phyloP scores from a whole-genome alignment of 805 yeast genomes.

The Pichia eremophila region DNA sequence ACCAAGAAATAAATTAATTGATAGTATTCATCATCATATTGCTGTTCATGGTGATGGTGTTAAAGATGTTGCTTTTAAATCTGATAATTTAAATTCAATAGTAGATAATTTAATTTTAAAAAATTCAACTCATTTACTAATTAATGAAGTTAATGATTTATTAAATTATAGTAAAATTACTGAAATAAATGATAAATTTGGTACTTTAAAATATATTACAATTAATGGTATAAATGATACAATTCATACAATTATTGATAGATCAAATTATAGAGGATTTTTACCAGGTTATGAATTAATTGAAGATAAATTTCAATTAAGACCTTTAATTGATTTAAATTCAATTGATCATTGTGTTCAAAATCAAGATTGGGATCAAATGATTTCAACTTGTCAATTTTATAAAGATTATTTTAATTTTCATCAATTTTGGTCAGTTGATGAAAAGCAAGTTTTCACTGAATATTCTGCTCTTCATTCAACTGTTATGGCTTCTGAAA shows the following conservation, averaged over 20 bases:
- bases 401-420: slow-evolving; percentile 63
- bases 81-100: slow-evolving; percentile 31
- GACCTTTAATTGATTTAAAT: slow-evolving; percentile 24
- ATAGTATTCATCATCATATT: slow-evolving; percentile 37
- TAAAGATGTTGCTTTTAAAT: slow-evolving; percentile 66
- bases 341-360: slow-evolving; percentile 75
- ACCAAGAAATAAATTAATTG: slow-evolving; percentile 9
- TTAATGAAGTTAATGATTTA: slow-evolving; percentile 26
- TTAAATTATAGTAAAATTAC: slow-evolving; percentile 6
- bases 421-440: slow-evolving; percentile 78
- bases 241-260: slow-evolving; percentile 58
- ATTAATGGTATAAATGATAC: slow-evolving; percentile 52
- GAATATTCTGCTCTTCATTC: slow-evolving; percentile 61
- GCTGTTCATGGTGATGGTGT: slow-evolving; percentile 68
- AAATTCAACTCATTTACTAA: background rate
- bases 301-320: slow-evolving; percentile 1
- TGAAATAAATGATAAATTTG: slow-evolving; percentile 33
- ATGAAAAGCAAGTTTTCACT: slow-evolving; percentile 66
- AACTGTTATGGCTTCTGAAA: slow-evolving; percentile 64
- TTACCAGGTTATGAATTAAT: slow-evolving; percentile 16
- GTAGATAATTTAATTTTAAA: background rate
- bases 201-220: slow-evolving; percentile 44
- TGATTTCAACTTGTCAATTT: slow-evolving; percentile 47
- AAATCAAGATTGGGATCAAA: slow-evolving; percentile 61
- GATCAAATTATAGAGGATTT: slow-evolving; percentile 20